Percentiles rank a stretch among this genome's conserved stretches.
Conservation (phyloP, 352 stramenopile genomes). For the Globisporangium parvum region DNA sequence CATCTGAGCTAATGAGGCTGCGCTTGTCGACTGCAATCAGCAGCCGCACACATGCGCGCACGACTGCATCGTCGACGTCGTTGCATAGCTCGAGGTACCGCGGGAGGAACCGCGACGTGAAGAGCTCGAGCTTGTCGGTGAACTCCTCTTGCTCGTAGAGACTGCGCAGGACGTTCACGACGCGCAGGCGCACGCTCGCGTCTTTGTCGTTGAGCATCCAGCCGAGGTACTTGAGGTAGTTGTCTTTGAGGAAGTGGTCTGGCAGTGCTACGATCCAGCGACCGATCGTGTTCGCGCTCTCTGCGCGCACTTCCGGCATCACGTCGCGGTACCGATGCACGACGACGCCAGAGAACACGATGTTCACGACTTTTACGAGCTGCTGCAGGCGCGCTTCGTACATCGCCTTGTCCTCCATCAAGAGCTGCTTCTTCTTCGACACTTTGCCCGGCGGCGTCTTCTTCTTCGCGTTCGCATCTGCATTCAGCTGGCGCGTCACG, state of each 20-base stretch:
- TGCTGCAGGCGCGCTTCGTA: slow-evolving; percentile 58
- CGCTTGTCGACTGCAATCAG: slow-evolving; percentile 80
- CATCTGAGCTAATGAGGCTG: slow-evolving; percentile 71
- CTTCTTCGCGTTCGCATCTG: slow-evolving; percentile 29
- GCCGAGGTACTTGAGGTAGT: slow-evolving; percentile 95
- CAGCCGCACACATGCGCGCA: slow-evolving; percentile 60
- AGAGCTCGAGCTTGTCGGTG: slow-evolving; percentile 62
- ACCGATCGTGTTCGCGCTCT: slow-evolving; percentile 77
- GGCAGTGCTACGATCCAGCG: slow-evolving; percentile 82
- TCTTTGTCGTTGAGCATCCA: slow-evolving; percentile 94
- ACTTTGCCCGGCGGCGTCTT: slow-evolving; percentile 12
- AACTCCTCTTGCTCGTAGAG: slow-evolving; percentile 81
- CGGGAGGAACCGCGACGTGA: slow-evolving; percentile 72
- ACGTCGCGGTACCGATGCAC: slow-evolving; percentile 89
- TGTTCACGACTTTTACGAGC: slow-evolving; percentile 50
- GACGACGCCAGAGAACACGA: slow-evolving; percentile 71
- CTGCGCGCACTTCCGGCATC: slow-evolving; percentile 87
- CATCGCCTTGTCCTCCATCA: slow-evolving; percentile 64
- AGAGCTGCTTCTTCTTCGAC: slow-evolving; percentile 46
- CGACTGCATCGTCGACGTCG: slow-evolving; percentile 70
- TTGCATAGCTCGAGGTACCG: slow-evolving; percentile 79
- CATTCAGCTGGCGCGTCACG: slow-evolving; percentile 64
- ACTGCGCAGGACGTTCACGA: slow-evolving; percentile 72
- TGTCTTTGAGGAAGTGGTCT: slow-evolving; percentile 90
- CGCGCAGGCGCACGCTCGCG: slow-evolving; percentile 68